Evolutionary conservation across 83 land plant genomes (phyloP).

Genomic region (Isoetes engelmannii): DNA sequence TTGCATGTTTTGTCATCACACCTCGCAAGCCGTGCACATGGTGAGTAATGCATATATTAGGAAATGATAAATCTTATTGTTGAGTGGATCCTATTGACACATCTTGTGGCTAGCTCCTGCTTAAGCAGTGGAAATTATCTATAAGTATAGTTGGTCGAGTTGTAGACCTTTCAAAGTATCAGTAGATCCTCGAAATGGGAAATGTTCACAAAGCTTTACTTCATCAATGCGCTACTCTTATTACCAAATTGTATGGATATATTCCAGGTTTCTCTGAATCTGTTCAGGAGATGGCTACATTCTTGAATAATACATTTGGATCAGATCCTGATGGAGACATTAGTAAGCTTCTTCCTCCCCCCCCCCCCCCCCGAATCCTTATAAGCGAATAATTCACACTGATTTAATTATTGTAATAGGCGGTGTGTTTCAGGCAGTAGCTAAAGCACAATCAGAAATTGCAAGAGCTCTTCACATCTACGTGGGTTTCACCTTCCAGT

Average conservation of each 20-base stretch:
- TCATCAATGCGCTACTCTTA: no score
- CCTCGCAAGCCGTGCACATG: slow-evolving; percentile 25
- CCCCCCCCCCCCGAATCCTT: neutral
- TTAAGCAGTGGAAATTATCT: no score
- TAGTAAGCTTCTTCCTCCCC: slow-evolving; percentile 8
- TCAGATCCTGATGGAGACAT: slow-evolving; percentile 20
- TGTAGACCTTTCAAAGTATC: no score
- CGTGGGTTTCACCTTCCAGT: slow-evolving; percentile 6
- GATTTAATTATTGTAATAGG: slow-evolving; percentile 15
- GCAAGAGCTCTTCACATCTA: slow-evolving; percentile 22
- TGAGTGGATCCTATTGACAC: no score
- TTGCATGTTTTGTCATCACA: slow-evolving; percentile 16
- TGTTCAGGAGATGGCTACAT: slow-evolving; percentile 24
- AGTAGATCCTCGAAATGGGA: no score
- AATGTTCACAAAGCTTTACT: no score
- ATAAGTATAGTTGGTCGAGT: no score
- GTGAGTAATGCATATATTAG: slow-evolving; percentile 2
- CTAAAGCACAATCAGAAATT: slow-evolving; percentile 20
- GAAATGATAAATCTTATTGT: neutral
- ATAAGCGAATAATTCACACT: neutral
- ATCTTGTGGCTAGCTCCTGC: no score
- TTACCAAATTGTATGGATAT: neutral
- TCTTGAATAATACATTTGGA: slow-evolving; percentile 13
- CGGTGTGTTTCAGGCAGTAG: slow-evolving; percentile 16
- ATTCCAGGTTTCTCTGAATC: slow-evolving; percentile 22